Evolutionary conservation across 495 filamentous ascomycete species (phyloP), one percentile per base, ranked within the genome.

Genomic region (Sabuloglossum arenarium): DNA sequence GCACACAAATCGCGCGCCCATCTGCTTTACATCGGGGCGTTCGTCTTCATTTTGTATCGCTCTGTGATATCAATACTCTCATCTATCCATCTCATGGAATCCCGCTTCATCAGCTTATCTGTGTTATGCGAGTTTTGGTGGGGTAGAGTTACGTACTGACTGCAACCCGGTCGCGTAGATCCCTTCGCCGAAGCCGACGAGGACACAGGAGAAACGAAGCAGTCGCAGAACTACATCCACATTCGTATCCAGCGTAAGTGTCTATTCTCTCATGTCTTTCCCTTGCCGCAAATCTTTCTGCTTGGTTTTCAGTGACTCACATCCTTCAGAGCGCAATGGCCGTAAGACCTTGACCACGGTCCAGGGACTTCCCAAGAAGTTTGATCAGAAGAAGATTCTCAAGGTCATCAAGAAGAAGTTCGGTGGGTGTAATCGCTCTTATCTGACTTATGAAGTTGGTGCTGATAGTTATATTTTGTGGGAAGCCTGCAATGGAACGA

Each of bases 111-210:
- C 24, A 27, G 25, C 24, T 39, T 55, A 27, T 54, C 16, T 57
- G 9, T 46, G 28, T 10, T 5, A 54, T 21, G 12, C 12, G 16
- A 39, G 21, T 42, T 37, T 43, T 54, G 50, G 34, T 54, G 56
- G 12, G 56, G 49, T 19, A 39, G 30, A 51, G 14, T 23, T n/a
- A n/a, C n/a, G n/a, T n/a, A n/a, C 31, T 28, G 42, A 51, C 56
- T 37, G 29, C 50, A 25, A 37, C 57, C 19, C 11, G 28, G 37
- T 58, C 59, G 59, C 54, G 55, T 69, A 95, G 89, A 98, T 85
- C 91, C 91, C 84, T 98, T 98, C 90, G 91, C 91, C 83, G 91
- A 98, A 86, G 93, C 90, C 82, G 91, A 97, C 86, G 90, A 94
- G 80, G 88, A 91, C 73, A 86, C 85, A 71, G 88, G 88, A 75